Percentiles rank a stretch among this genome's conserved stretches.
Evolutionary conservation across 352 stramenopile species (phyloP).

Genomic region (Phytophthora pisi): DNA sequence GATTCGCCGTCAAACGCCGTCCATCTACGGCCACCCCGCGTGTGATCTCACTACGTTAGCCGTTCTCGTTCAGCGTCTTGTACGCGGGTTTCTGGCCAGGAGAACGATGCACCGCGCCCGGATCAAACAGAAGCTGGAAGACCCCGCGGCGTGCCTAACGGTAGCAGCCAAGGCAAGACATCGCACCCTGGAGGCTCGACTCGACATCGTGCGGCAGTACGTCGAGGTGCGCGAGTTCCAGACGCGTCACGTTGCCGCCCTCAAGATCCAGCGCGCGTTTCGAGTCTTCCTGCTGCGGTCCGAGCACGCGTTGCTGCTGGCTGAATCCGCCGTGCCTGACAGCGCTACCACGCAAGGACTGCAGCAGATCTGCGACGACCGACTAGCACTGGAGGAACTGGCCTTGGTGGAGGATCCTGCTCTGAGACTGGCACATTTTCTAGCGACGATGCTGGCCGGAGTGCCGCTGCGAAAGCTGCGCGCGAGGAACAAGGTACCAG

Average conservation of each 20-base stretch:
- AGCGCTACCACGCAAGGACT: slow-evolving; percentile 46
- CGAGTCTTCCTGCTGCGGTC: slow-evolving; percentile 45
- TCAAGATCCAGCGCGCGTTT: slow-evolving; percentile 69
- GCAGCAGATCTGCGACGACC: slow-evolving; percentile 55
- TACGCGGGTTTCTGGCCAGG: slow-evolving; percentile 60
- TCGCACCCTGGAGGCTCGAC: slow-evolving; percentile 40
- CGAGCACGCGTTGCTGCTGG: slow-evolving; percentile 60
- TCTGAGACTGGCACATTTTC: slow-evolving; percentile 59
- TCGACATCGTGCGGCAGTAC: slow-evolving; percentile 54
- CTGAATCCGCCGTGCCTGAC: slow-evolving; percentile 58
- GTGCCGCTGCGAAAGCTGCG: slow-evolving; percentile 67
- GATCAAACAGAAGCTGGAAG: slow-evolving; percentile 15
- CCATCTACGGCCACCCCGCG: slow-evolving; percentile 47
- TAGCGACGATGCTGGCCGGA: slow-evolving; percentile 66
- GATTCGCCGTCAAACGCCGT: slow-evolving; percentile 48
- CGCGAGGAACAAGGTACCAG: slow-evolving; percentile 52
- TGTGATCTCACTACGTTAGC: slow-evolving; percentile 49
- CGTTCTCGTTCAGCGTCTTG: slow-evolving; percentile 46
- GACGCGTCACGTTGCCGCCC: slow-evolving; percentile 48
- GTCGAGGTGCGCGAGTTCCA: slow-evolving; percentile 65
- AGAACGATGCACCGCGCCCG: slow-evolving; percentile 19
- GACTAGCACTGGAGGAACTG: slow-evolving; percentile 71
- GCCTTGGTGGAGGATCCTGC: slow-evolving; percentile 47
- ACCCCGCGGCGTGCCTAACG: slow-evolving; percentile 38
- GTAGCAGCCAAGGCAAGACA: slow-evolving; percentile 25